These are phyloP conservation scores for Trichoderma sp. DNA, from an alignment of 2,329 filamentous ascomycete species.

Conservation along the genomic window DNA sequence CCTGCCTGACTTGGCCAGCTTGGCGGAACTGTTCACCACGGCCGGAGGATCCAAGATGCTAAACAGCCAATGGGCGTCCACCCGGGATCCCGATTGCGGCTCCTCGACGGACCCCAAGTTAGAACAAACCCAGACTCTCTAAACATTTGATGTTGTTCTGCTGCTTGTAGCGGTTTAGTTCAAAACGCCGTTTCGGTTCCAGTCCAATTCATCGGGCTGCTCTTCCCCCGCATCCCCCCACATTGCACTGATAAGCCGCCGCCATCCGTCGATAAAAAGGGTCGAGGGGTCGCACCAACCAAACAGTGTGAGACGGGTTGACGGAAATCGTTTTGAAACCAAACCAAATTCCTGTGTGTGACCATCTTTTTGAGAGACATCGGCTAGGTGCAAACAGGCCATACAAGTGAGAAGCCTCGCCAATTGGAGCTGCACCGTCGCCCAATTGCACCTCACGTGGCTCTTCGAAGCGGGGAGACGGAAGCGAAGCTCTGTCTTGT, in stretches of 20 bases:
- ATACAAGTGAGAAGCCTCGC: background rate
- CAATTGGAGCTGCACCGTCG: background rate
- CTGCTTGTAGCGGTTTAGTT: background rate
- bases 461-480: background rate
- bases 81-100: slow-evolving; percentile 1
- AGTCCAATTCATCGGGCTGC: too few species aligned
- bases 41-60: background rate
- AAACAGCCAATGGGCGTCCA: background rate
- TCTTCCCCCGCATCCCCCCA: slow-evolving; percentile 9
- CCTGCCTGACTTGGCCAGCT: slow-evolving; percentile 7
- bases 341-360: background rate
- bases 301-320: background rate
- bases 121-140: background rate
- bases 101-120: background rate
- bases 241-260: slow-evolving; percentile 20
- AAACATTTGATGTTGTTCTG: background rate
- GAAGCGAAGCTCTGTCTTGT: background rate
- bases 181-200: background rate
- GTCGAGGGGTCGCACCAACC: background rate
- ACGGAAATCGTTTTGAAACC: background rate
- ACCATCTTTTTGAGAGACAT: background rate
- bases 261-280: slow-evolving; percentile 20
- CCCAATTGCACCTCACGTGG: slow-evolving; percentile 5
- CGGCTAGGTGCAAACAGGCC: background rate
- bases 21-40: background rate